Percentiles rank a stretch among this genome's conserved stretches.
phyloP scores from a whole-genome alignment of 106 monocot species.

The Agapanthus africanus region DNA sequence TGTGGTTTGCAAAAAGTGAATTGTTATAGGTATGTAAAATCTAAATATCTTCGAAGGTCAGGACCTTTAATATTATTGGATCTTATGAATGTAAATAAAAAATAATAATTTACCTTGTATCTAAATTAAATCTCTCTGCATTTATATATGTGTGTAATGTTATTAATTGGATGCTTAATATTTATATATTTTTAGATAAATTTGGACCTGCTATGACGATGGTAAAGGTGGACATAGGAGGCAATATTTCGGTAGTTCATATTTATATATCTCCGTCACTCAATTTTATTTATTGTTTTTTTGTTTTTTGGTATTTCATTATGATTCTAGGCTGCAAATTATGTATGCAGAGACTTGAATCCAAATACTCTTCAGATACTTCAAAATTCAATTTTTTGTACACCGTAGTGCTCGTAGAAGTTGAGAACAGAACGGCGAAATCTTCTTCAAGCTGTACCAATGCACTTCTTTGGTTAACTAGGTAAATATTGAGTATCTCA shows the following conservation, averaged over 20 bases:
- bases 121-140: no score
- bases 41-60: no score
- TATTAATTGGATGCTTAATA: no score
- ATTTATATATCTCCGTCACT: no score
- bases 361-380: slow-evolving; percentile 7
- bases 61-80: no score
- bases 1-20: no score
- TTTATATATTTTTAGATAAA: slow-evolving; percentile 3
- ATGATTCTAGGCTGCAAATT: no score
- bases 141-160: no score
- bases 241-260: slow-evolving; percentile 21
- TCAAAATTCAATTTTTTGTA: slow-evolving; percentile 18
- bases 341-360: slow-evolving; percentile 15
- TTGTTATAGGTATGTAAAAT: no score
- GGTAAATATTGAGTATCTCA: not conserved
- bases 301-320: no score
- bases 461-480: slow-evolving; percentile 19
- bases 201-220: slow-evolving; percentile 13
- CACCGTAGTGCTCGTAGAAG: slow-evolving; percentile 12
- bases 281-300: no score
- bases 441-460: slow-evolving; percentile 20
- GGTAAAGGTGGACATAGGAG: slow-evolving; percentile 6
- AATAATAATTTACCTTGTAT: not conserved
- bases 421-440: slow-evolving; percentile 10
- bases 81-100: no score